Evolutionary conservation across 2,329 filamentous ascomycete species (phyloP), one percentile per base, ranked within the genome.

Genomic region (Fusarium agapanthi): DNA sequence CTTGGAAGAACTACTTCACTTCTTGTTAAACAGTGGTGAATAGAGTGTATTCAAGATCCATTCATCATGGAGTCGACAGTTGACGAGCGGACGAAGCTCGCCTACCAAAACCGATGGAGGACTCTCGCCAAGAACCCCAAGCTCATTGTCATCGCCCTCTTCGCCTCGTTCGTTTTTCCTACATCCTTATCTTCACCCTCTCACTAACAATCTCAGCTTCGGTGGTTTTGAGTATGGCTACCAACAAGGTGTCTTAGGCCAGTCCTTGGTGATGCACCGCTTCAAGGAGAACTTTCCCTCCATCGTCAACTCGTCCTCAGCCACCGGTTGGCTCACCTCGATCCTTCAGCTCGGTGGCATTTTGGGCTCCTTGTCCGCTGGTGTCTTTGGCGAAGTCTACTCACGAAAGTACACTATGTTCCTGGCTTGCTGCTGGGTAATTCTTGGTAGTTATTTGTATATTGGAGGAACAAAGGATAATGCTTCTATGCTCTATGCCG

Each of bases 241-340:
- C 47, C 86, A 88, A 62, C 87, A 88, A 73, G 87, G 86, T 43
- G 85, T 89, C 7, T 79, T 89, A 3, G 85, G 86, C 32, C 85
- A 88, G 71, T 86, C 85, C 14, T 79, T 88, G 7, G 85, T 87
- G 71, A 88, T 88, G 86, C 79, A 79, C 16, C 81, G 83, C 18
- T 88, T 88, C 77, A 83, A 79, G 13, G 78, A 82, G 26, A 84
- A 85, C 69, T 88, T 88, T 69, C 86, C 86, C 2, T 79, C 81
- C 0, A 82, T 88, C 18, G 82, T 85, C 41, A 72, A 80, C 12
- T 86, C 84, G 0, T 82, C 84, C 26, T 81, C 81, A 26, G 84
- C 84, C 2, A 85, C 82, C 2, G 86, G 86, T 7, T 87, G 85
- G 85, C 80, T 87, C 43, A 87, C 85, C 0, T 86, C 85, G 0